Conservation (phyloP, 1,139 yeast genomes). For the Meyerozyma elateridarum region DNA sequence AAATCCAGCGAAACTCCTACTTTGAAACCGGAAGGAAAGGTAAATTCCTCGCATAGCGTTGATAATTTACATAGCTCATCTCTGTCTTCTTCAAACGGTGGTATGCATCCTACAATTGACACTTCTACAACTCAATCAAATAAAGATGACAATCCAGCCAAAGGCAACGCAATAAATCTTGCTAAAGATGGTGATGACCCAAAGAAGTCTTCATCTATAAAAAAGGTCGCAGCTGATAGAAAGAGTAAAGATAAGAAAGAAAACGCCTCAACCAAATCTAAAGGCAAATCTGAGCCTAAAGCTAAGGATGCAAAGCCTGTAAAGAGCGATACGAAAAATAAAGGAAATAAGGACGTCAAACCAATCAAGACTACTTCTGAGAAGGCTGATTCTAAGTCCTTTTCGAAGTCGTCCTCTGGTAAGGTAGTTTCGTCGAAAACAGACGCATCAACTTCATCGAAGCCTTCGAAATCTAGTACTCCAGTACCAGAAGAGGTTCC, state of each 20-base stretch:
- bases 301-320: no score
- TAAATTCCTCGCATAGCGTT: no score
- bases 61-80: no score
- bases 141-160: not conserved
- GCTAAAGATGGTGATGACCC: not conserved
- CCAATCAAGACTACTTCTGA: conserved; percentile 5
- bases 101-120: not conserved
- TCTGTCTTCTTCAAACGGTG: not conserved
- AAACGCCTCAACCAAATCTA: conserved; percentile 1
- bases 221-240: not conserved
- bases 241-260: not conserved
- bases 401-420: not conserved
- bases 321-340: no score
- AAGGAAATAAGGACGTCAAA: no score
- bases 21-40: no score
- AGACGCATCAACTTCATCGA: conserved; percentile 1
- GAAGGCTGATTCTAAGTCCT: conserved; percentile 1
- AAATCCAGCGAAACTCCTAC: no score
- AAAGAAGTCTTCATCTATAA: conserved; percentile 4
- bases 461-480: not conserved
- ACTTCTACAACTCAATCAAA: conserved; percentile 1
- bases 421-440: conserved; percentile 3
- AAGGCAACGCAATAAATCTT: not conserved
- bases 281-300: not conserved
- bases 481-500: conserved; percentile 3